Evolutionary conservation across 768 basidiomycete species (phyloP).

Genomic region (Leccinum broughii): DNA sequence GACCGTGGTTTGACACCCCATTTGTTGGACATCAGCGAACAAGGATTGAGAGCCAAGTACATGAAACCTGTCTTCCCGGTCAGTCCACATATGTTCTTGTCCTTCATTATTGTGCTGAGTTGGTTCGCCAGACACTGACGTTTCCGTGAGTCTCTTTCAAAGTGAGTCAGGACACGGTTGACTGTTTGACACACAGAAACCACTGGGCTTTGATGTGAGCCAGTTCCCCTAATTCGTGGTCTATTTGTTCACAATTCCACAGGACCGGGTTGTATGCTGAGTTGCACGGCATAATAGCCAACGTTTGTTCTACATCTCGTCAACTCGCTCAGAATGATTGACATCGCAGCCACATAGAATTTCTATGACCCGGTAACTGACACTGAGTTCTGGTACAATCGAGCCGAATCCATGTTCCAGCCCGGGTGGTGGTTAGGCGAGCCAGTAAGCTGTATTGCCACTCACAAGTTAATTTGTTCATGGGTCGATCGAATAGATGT

Average conservation of each 20-base stretch:
- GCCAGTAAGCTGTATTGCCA: conserved; percentile 56
- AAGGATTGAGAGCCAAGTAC: conserved; percentile 84
- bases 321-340: not conserved
- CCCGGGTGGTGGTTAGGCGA: conserved; percentile 87
- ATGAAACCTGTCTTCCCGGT: conserved; percentile 90
- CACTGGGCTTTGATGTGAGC: conserved; percentile 85
- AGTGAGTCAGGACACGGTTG: not conserved
- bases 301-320: conserved; percentile 46
- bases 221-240: not conserved
- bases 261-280: conserved; percentile 92
- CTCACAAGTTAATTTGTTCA: not conserved
- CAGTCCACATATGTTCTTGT: conserved; percentile 40
- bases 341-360: conserved; percentile 47
- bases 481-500: conserved; percentile 57
- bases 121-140: conserved; percentile 64
- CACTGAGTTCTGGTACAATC: conserved; percentile 72
- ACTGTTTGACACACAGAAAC: conserved; percentile 51
- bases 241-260: not conserved
- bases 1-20: conserved; percentile 86
- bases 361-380: conserved; percentile 78
- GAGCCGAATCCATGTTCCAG: conserved; percentile 59
- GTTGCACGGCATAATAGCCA: conserved; percentile 89
- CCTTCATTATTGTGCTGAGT: conserved; percentile 2
- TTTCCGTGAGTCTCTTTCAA: conserved; percentile 67
- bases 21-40: conserved; percentile 73